Evolutionary conservation across 306 rosid species (phyloP), one percentile per base, ranked within the genome.

Genomic region (Purshia tridentata): DNA sequence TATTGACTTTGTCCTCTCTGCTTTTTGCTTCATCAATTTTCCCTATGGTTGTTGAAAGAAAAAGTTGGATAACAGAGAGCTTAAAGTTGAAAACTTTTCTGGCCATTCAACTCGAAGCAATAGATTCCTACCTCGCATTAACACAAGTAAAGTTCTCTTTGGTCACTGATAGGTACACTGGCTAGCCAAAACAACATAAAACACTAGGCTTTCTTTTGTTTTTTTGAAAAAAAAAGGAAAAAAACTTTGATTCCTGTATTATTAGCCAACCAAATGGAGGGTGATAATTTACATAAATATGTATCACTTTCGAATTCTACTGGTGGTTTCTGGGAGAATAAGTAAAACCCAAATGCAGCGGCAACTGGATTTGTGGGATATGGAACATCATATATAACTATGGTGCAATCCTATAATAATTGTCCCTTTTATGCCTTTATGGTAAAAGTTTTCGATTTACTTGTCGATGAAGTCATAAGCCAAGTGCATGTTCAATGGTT

Each of bases 401-500:
- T 54, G 54, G 63, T 42, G 55, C 42, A 53, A 56, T 57, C 63
- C 2, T 58, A 29, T 57, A 9, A 42, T 29, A 29, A n/a, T 22
- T 41, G 16, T 44, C 49, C 35, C 55, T 15, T 46, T 9, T 54
- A 41, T 2, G 18, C 60, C 47, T 39, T 72, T 57, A 6, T 66
- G 8, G 45, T 53, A 75, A 66, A 75, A 16, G 46, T 76, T 41
- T 29, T 20, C 5, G 16, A 35, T 71, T 72, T 79, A 80, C 20
- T 9, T 52, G 67, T 48, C 44, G 58, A 69, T 69, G 61, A 52
- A 19, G 54, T 69, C 70, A 62, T 69, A 54, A 80, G 48, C 76
- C 45, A 71, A 58, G 73, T 47, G 65, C 82, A 79, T 77, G 82
- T 81, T 86, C 74, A 78, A n/a, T 72, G 72, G 71, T 67, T 76